These are phyloP conservation scores for Beauveria bassiana DNA, from an alignment of 2,329 filamentous ascomycete genomes.

Conservation along the genomic window DNA sequence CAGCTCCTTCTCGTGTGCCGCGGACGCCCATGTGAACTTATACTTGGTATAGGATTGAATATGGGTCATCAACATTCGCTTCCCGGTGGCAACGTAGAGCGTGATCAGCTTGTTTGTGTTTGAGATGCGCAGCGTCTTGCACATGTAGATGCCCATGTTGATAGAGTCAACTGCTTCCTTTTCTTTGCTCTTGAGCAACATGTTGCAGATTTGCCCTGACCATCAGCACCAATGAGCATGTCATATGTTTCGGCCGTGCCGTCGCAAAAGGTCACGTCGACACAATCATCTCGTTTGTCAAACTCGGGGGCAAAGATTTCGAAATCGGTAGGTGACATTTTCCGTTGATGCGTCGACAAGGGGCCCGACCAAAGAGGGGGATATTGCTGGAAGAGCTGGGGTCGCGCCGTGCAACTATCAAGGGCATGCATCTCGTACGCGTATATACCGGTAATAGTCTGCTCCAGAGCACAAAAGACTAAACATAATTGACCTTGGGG, in stretches of 20 bases:
- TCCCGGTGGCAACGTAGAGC: conserved; percentile 22
- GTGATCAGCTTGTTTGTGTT: conserved; percentile 14
- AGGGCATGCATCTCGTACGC: no score
- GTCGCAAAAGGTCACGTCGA: conserved; percentile 29
- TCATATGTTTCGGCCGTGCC: conserved; percentile 37
- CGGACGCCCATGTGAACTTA: conserved; percentile 27
- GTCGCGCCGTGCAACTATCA: background rate
- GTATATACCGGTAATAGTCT: background rate
- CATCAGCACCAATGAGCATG: conserved; percentile 44
- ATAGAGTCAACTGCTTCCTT: background rate
- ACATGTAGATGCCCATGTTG: conserved; percentile 18
- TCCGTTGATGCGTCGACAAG: conserved; percentile 34
- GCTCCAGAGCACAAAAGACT: background rate
- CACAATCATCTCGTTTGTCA: conserved; percentile 17
- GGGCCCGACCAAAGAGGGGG: conserved; percentile 32
- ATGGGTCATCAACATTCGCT: conserved; percentile 26
- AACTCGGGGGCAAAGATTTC: conserved; percentile 19
- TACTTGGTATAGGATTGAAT: conserved; percentile 18
- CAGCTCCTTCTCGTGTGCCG: conserved; percentile 17
- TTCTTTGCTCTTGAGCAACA: conserved; percentile 21
- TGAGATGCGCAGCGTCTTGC: conserved; percentile 16
- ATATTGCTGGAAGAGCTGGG: no score
- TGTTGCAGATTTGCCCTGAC: conserved; percentile 35
- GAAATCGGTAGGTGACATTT: conserved; percentile 20
- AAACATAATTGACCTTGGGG: background rate